These are phyloP conservation scores for Cladosporium phlei DNA, from an alignment of 2,329 filamentous ascomycete genomes.

Conservation along the genomic window DNA sequence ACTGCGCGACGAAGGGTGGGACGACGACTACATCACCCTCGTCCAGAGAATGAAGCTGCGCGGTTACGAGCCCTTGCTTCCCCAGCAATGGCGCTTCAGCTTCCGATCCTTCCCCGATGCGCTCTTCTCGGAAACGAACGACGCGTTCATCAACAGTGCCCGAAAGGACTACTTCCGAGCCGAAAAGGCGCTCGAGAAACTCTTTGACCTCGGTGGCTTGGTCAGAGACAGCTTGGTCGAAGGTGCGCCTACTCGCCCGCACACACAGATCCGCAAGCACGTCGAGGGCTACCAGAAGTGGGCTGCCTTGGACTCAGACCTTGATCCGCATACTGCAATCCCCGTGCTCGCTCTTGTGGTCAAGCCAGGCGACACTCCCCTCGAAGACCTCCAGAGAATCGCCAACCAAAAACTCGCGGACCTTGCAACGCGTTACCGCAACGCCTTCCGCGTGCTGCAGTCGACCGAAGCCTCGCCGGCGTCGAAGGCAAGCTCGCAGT, in stretches of 20 bases:
- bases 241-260: conserved; percentile 15
- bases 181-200: conserved; percentile 45
- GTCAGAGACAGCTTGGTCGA: conserved; percentile 45
- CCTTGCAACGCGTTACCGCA: conserved; percentile 41
- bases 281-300: conserved; percentile 48
- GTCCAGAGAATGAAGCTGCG: conserved; percentile 52
- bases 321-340: conserved; percentile 32
- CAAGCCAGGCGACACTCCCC: conserved; percentile 36
- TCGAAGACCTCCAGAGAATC: conserved; percentile 38
- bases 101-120: conserved; percentile 50
- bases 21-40: conserved; percentile 48
- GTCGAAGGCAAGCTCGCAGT: conserved; percentile 17
- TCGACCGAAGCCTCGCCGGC: conserved; percentile 26
- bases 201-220: conserved; percentile 48
- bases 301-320: conserved; percentile 47
- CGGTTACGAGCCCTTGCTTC: conserved; percentile 53
- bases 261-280: conserved; percentile 20
- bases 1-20: conserved; percentile 39
- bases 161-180: conserved; percentile 45
- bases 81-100: conserved; percentile 48
- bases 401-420: conserved; percentile 38
- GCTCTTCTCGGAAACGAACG: conserved; percentile 45
- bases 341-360: conserved; percentile 46
- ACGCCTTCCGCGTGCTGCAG: conserved; percentile 29
- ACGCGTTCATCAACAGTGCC: conserved; percentile 44